phyloP scores from a whole-genome alignment of 495 filamentous ascomycete genomes.

The Lindgomyces ingoldianus region DNA sequence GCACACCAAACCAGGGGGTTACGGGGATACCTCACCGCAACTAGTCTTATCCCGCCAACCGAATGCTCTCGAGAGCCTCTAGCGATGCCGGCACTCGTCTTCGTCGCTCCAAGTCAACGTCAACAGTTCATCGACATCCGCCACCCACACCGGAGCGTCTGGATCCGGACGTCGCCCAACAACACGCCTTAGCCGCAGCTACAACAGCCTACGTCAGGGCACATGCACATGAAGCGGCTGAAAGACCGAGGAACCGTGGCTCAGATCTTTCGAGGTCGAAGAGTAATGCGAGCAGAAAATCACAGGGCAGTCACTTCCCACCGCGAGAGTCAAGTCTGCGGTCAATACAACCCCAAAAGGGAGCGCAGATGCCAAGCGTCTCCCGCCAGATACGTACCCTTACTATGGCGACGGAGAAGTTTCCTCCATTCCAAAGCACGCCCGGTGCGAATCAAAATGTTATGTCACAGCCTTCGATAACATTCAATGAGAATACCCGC shows the following conservation, averaged over 20 bases:
- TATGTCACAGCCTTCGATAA: constrained; percentile 9
- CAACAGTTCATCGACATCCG: constrained; percentile 32
- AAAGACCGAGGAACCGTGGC: constrained; percentile 6
- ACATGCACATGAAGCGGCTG: constrained; percentile 14
- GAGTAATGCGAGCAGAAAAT: constrained; percentile 34
- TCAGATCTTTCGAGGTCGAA: constrained; percentile 17
- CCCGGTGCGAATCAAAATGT: background rate
- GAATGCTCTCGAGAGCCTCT: constrained; percentile 42
- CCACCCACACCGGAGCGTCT: constrained; percentile 14
- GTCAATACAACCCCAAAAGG: constrained; percentile 13
- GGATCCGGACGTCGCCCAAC: constrained; percentile 39
- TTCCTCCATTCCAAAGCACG: constrained; percentile 10
- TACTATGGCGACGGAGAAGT: constrained; percentile 12
- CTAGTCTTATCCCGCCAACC: constrained; percentile 23
- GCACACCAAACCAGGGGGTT: background rate
- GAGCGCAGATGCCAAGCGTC: background rate
- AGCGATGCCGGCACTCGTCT: constrained; percentile 41
- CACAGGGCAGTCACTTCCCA: constrained; percentile 37
- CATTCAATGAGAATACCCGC: constrained; percentile 29
- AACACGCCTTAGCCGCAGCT: constrained; percentile 44
- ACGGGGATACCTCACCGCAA: background rate
- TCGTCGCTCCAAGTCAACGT: constrained; percentile 40
- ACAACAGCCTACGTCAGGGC: constrained; percentile 42
- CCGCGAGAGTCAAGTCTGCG: constrained; percentile 30
- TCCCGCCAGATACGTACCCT: constrained; percentile 1